Evolutionary conservation across 2,329 filamentous ascomycete genomes (phyloP).

Genomic region (Ceratocystiopsis minuta): DNA sequence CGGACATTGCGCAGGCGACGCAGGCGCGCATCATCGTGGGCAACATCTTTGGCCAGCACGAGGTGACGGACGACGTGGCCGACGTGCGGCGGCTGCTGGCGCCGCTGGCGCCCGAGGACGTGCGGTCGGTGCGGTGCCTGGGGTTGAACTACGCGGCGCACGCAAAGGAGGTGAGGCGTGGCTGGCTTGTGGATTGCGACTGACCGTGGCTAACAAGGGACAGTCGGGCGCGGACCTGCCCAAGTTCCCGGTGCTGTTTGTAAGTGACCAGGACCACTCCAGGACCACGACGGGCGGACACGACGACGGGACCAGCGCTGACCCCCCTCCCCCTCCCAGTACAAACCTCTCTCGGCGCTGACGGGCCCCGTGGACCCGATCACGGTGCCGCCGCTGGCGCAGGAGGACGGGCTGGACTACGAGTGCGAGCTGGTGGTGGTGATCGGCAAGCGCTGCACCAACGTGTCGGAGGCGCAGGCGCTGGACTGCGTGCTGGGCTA

Average conservation of each 20-base stretch:
- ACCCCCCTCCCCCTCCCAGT: conserved; percentile 19
- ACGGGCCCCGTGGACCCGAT: conserved; percentile 47
- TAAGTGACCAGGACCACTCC: no score
- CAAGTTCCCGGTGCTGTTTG: conserved; percentile 54
- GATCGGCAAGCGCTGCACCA: conserved; percentile 47
- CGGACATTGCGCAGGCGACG: conserved; percentile 40
- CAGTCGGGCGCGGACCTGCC: conserved; percentile 49
- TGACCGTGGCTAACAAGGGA: neutral
- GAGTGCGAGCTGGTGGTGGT: conserved; percentile 63
- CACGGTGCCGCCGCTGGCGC: conserved; percentile 45
- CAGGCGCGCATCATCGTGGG: conserved; percentile 46
- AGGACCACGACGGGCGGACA: no score
- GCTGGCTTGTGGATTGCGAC: no score
- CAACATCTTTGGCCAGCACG: conserved; percentile 45
- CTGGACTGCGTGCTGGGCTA: conserved; percentile 61
- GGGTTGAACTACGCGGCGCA: conserved; percentile 58
- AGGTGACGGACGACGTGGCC: conserved; percentile 43
- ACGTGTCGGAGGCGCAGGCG: conserved; percentile 47
- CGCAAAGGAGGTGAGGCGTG: conserved; percentile 48
- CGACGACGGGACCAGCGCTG: neutral
- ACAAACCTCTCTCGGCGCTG: conserved; percentile 51
- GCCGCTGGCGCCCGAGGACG: conserved; percentile 43
- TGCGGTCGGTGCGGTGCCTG: conserved; percentile 49
- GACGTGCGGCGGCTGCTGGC: conserved; percentile 39
- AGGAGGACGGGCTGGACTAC: conserved; percentile 54